These are phyloP conservation scores for Boletus semigastroideus DNA, from an alignment of 1,284 basidiomycete genomes.

Conservation along the genomic window DNA sequence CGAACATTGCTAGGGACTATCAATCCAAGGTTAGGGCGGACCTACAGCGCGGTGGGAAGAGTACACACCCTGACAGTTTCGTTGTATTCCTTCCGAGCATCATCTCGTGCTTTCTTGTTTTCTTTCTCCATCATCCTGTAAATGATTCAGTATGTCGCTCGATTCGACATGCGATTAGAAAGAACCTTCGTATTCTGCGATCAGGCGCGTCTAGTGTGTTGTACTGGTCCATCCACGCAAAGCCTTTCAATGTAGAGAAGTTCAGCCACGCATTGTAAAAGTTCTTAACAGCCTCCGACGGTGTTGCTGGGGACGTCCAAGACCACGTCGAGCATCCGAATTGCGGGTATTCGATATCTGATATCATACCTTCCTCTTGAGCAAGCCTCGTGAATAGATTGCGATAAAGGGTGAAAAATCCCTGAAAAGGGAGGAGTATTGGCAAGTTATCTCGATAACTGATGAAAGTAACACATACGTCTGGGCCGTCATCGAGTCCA, in stretches of 20 bases:
- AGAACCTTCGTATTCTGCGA: slow-evolving; percentile 73
- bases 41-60: background rate
- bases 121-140: slow-evolving; percentile 90
- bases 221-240: slow-evolving; percentile 89
- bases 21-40: background rate
- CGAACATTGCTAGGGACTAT: slow-evolving; percentile 81
- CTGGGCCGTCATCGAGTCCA: slow-evolving; percentile 67
- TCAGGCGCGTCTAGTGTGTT: slow-evolving; percentile 85
- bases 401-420: slow-evolving; percentile 90
- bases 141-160: background rate
- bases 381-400: slow-evolving; percentile 86
- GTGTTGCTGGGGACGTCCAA: slow-evolving; percentile 54
- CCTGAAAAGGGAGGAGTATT: slow-evolving; percentile 44
- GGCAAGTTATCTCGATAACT: background rate
- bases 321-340: slow-evolving; percentile 84
- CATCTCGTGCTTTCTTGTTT: slow-evolving; percentile 90
- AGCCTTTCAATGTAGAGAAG: slow-evolving; percentile 88
- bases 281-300: slow-evolving; percentile 50
- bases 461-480: slow-evolving; percentile 47
- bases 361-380: slow-evolving; percentile 74
- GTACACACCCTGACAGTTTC: slow-evolving; percentile 78
- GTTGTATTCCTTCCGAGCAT: slow-evolving; percentile 89
- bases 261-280: slow-evolving; percentile 92
- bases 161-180: background rate
- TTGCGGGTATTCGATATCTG: slow-evolving; percentile 65